Base-by-base conservation (phyloP, 768 basidiomycete species). In the Pholiota conissans region DNA sequence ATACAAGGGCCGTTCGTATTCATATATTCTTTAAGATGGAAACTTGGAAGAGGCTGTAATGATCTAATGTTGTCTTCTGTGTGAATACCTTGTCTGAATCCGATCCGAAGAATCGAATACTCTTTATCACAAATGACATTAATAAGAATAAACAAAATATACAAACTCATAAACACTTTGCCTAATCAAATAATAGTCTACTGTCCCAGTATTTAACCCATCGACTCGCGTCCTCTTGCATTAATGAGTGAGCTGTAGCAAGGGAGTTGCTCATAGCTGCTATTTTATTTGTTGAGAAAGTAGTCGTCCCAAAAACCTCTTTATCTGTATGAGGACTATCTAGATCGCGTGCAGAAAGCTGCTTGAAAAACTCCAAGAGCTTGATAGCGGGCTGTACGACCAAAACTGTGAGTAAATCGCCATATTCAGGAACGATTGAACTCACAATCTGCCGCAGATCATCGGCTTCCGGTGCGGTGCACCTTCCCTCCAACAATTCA, bases 351-450 rank as follows among this genome's bases (percentile, higher is more conserved):
- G 35, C 30, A 49, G 32, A 26, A 40, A 42, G 20, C 22, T 45
- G 42, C 18, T n/a, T 9, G 52, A 55, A 42, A 34, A 62, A 62
- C 11, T 50, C 46, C 9, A 53, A 29, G 14, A 62, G 50, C 22
- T 52, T 50, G n/a, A 71, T 45, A 3, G 67, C 71, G 46, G 72
- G 73, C 74, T 72, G 24, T 35, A 22, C n/a, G 16, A n/a, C n/a
- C n/a, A 5, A 5, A 45, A 18, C 8, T 8, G 18, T 40, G 29
- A 40, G 39, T 28, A 22, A 24, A 26, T 52, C 5, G 4, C 1
- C n/a, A 5, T 18, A 39, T 24, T 18, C 7, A 5, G 22, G 3
- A 10, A 20, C 24, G 20, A 2, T 8, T 29, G 26, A 3, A 49
- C 61, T 57, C 46, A 63, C 61, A 34, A 63, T 39, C 3, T 51